Evolutionary conservation across 495 filamentous ascomycete genomes (phyloP), one percentile per base, ranked within the genome.

Genomic region (Trypethelium eluteriae): DNA sequence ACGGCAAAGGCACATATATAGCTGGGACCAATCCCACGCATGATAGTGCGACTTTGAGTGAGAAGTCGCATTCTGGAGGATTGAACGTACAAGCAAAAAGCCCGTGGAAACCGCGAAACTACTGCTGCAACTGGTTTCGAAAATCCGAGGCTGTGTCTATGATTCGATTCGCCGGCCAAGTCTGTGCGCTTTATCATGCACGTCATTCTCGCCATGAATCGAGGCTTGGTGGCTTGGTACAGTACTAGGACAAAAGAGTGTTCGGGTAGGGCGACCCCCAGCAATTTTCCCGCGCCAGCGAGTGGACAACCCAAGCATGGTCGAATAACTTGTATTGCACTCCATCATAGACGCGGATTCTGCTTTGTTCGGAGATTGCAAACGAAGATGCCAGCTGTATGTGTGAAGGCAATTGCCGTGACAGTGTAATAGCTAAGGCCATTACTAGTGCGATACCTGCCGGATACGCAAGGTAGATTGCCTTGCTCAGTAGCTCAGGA

Each of bases 401-500:
- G 53, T 59, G 53, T 34, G 53, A 36, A 36, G 32, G 53, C 53
- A 2, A 35, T 59, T 59, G 53, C 18, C 2, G 32, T 36, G 32
- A 36, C 53, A 36, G 36, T 36, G 53, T 32, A 7, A 59, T 36
- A 59, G 53, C 53, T 59, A 59, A 59, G 32, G 6, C 53, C 32
- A 36, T 36, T 59, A 36, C 4, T 14, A 59, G 53, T 59, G 53
- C 53, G 53, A 59, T 32, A 59, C 53, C 53, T 59, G 53, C 36
- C 53, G 53, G 32, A 59, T 59, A 59, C 53, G 53, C 25, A 59
- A 59, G 53, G 53, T 59, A 36, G 2, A 59, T 59, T 34, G 53
- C 32, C 53, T 59, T 36, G 25, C 25, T 59, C 32, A 36, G 3
- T 35, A 59, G 32, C 34, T 59, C 53, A 36, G 32, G 53, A 59